Conservation (phyloP, 805 yeast genomes). For the Sugiyamaella boreocaroliniensis region DNA sequence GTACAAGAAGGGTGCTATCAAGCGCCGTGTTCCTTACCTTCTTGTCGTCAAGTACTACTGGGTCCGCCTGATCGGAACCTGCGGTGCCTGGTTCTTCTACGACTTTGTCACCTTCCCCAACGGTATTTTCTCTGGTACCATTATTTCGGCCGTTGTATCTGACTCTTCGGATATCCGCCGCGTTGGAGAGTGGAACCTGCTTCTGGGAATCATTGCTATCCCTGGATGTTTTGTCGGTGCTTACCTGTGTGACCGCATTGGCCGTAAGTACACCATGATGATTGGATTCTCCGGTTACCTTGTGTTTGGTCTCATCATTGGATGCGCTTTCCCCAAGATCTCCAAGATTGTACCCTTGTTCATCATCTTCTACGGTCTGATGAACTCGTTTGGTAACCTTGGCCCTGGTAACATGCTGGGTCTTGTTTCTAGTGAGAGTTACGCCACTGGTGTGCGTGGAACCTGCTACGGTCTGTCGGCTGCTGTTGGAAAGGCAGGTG, state of each 20-base stretch:
- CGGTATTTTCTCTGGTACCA: slow-evolving; percentile 60
- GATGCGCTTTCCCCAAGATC: slow-evolving; percentile 46
- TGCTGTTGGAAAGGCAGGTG: slow-evolving; percentile 78
- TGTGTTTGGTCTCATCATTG: slow-evolving; percentile 42
- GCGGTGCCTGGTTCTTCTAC: slow-evolving; percentile 72
- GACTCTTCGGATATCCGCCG: slow-evolving; percentile 45
- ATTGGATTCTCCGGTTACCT: slow-evolving; percentile 66
- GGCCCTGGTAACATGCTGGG: slow-evolving; percentile 81
- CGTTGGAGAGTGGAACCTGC: slow-evolving; percentile 67
- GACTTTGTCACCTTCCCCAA: slow-evolving; percentile 79
- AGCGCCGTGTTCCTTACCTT: slow-evolving; percentile 47
- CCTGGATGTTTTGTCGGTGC: slow-evolving; percentile 76
- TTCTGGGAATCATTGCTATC: slow-evolving; percentile 56
- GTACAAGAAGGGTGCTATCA: slow-evolving; percentile 59
- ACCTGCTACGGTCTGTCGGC: slow-evolving; percentile 70
- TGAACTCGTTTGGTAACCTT: slow-evolving; percentile 63
- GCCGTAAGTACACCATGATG: slow-evolving; percentile 67
- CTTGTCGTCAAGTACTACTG: slow-evolving; percentile 61
- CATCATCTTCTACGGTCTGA: slow-evolving; percentile 64
- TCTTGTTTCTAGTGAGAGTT: slow-evolving; percentile 56
- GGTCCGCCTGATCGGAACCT: slow-evolving; percentile 60
- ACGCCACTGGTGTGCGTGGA: slow-evolving; percentile 73
- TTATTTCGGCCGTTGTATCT: slow-evolving; percentile 47
- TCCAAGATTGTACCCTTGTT: slow-evolving; percentile 54
- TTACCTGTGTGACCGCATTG: slow-evolving; percentile 52